Base-by-base conservation (phyloP, 352 stramenopile species). In the Phytophthora rubi region DNA sequence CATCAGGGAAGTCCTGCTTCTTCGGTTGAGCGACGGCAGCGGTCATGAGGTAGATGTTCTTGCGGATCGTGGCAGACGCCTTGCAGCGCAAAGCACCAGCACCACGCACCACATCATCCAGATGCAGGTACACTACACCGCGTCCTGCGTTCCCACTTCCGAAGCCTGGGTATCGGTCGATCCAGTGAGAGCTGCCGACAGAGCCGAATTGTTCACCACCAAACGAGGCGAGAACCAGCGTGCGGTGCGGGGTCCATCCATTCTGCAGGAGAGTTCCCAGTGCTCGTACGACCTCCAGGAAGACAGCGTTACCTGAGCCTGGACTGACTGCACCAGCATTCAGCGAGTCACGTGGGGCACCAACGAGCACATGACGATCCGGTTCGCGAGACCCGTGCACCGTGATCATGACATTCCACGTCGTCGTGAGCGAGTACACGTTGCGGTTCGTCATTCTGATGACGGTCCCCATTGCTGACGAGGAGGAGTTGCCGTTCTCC, bases 151-250 rank as follows among this genome's bases (percentile, higher is more conserved):
- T 74, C 55, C 89, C 81, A 45, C 81, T 85, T 4, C 57, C 66
- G 21, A 66, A 62, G 37, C 59, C 54, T n/a, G 83, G 81, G 62
- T 93, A 86, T 16, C 82, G 82, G 32, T 95, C 87, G 52, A 95
- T 94, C 88, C 88, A 94, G 64, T 92, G 82, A 2, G 88, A 93
- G 48, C 82, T 93, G 21, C 88, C 88, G 9, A 94, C 85, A 0
- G 86, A 83, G 15, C 88, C 88, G 59, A 90, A 94, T 65, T 94
- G 85, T 56, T 94, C 85, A 23, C 83, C 88, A 37, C 89, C 86
- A 47, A 94, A 93, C 2, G 82, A 92, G 18, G 85, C 85, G 18
- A 96, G 72, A 23, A 96, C 68, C 44, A 96, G 55, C 49, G 88
- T 94, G 33, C 88, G 86, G 45, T 93, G 85, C n/a, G 86, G 85